phyloP scores from a whole-genome alignment of 2,329 filamentous ascomycete genomes.

The Balansia obtecta region DNA sequence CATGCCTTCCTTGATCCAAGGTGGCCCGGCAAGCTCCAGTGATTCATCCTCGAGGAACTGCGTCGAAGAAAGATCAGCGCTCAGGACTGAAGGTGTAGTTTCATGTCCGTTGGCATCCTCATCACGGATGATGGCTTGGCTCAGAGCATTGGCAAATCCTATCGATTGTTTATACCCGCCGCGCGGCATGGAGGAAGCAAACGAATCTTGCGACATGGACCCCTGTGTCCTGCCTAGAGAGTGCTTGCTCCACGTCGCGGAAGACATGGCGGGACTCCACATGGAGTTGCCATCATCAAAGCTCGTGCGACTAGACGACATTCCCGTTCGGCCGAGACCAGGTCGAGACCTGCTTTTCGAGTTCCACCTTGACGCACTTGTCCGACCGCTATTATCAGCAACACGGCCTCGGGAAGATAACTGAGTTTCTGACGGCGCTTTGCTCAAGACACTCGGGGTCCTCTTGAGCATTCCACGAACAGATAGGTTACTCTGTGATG shows the following conservation, averaged over 20 bases:
- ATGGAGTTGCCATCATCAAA: conserved; percentile 82
- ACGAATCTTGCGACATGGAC: conserved; percentile 84
- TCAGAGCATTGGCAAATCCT: conserved; percentile 91
- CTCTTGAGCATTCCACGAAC: conserved; percentile 70
- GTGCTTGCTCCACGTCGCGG: conserved; percentile 93
- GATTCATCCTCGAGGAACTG: conserved; percentile 84
- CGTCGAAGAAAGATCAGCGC: conserved; percentile 45
- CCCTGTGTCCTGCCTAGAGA: conserved; percentile 84
- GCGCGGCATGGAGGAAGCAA: conserved; percentile 62
- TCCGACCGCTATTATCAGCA: conserved; percentile 47
- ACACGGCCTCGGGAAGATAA: conserved; percentile 59
- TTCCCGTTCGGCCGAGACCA: conserved; percentile 59
- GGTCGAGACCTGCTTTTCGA: conserved; percentile 78
- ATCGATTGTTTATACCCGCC: conserved; percentile 92
- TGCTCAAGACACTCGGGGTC: conserved; percentile 83
- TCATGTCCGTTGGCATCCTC: conserved; percentile 48
- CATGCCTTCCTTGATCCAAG: conserved; percentile 96
- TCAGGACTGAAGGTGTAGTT: conserved; percentile 36
- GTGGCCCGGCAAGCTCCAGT: conserved; percentile 82
- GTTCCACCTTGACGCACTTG: conserved; percentile 57
- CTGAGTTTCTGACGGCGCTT: conserved; percentile 74
- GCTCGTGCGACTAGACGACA: conserved; percentile 86
- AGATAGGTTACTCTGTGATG: conserved; percentile 53
- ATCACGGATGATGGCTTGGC: conserved; percentile 91
- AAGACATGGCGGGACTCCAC: conserved; percentile 74